Conservation (phyloP, 768 basidiomycete genomes). For the Amanita muscaria region DNA sequence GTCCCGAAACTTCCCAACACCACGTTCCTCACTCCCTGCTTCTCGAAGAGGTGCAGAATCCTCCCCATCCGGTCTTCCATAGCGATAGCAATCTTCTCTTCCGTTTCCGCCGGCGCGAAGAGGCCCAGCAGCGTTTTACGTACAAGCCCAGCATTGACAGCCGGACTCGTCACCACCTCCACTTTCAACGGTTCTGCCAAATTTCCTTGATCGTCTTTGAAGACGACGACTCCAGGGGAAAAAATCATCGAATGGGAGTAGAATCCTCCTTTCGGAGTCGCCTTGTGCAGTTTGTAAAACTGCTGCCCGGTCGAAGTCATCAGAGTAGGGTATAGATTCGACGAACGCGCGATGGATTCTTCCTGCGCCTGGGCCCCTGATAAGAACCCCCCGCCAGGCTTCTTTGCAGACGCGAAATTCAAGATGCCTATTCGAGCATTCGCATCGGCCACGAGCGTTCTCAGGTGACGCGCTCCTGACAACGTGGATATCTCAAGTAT, state of each 20-base stretch:
- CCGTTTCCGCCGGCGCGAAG: slow-evolving; percentile 17
- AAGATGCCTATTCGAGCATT: slow-evolving; percentile 59
- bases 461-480: slow-evolving; percentile 42
- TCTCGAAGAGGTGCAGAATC: slow-evolving; percentile 56
- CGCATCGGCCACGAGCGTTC: slow-evolving; percentile 13
- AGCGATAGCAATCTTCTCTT: slow-evolving; percentile 33
- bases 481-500: slow-evolving; percentile 58
- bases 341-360: slow-evolving; percentile 71
- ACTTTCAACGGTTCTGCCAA: slow-evolving; percentile 49
- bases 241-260: slow-evolving; percentile 78
- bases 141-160: slow-evolving; percentile 58
- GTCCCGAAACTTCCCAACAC: slow-evolving; percentile 75
- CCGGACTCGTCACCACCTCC: slow-evolving; percentile 64
- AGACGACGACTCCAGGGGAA: slow-evolving; percentile 52
- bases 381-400: slow-evolving; percentile 70
- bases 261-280: slow-evolving; percentile 40
- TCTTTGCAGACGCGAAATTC: slow-evolving; percentile 70
- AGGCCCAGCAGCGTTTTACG: slow-evolving; percentile 19
- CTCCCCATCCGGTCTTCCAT: slow-evolving; percentile 72
- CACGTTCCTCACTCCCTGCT: slow-evolving; percentile 46
- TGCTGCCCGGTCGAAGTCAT: slow-evolving; percentile 41
- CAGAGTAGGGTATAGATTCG: slow-evolving; percentile 59
- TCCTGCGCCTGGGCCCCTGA: slow-evolving; percentile 72
- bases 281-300: slow-evolving; percentile 56
- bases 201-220: slow-evolving; percentile 54